These are phyloP conservation scores for Trametes pubescens DNA, from an alignment of 1,284 basidiomycete genomes.

Conservation along the genomic window DNA sequence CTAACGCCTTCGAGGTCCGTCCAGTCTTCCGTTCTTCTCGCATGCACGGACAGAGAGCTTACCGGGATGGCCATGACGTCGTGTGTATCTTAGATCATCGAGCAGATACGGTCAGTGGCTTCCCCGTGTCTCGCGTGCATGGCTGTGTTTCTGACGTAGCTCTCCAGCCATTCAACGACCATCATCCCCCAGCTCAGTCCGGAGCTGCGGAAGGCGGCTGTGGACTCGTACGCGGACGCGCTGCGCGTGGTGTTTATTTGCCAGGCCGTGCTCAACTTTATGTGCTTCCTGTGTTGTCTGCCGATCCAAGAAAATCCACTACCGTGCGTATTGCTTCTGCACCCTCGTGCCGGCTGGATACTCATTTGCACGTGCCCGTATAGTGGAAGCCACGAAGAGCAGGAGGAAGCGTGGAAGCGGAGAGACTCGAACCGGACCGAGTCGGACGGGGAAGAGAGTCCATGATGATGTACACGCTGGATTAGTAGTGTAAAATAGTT, in stretches of 20 bases:
- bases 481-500: slow-evolving; percentile 23
- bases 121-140: slow-evolving; percentile 10
- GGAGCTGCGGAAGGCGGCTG: slow-evolving; percentile 69
- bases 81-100: slow-evolving; percentile 66
- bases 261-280: slow-evolving; percentile 68
- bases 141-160: background rate
- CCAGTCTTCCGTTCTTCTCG: background rate
- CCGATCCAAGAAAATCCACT: slow-evolving; percentile 80
- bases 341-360: slow-evolving; percentile 7
- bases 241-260: slow-evolving; percentile 88
- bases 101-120: slow-evolving; percentile 66
- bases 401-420: slow-evolving; percentile 59
- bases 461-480: slow-evolving; percentile 18
- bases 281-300: slow-evolving; percentile 69
- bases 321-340: slow-evolving; percentile 59
- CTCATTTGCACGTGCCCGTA: slow-evolving; percentile 8
- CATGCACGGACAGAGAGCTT: background rate
- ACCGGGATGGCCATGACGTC: slow-evolving; percentile 10
- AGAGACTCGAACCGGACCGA: slow-evolving; percentile 35
- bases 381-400: slow-evolving; percentile 71
- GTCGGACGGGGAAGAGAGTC: slow-evolving; percentile 31
- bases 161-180: slow-evolving; percentile 77
- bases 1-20: slow-evolving; percentile 70
- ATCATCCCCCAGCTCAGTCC: slow-evolving; percentile 80
- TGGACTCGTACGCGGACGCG: slow-evolving; percentile 85